phyloP scores from a whole-genome alignment of 306 rosid genomes.

The Benincasa hispida region DNA sequence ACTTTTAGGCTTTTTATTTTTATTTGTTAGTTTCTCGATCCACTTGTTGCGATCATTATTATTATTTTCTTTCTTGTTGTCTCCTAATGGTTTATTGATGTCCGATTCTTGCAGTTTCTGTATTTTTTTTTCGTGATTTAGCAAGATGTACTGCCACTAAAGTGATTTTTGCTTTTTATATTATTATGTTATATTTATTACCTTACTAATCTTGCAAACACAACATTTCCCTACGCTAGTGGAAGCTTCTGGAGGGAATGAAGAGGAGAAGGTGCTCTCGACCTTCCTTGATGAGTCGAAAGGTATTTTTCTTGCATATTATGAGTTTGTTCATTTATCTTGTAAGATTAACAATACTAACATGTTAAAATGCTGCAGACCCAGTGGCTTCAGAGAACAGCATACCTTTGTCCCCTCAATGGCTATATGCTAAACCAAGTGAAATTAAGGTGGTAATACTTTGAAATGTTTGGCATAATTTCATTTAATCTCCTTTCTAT shows the following conservation, averaged over 20 bases:
- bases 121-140: background rate
- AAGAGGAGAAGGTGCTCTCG: conserved; percentile 24
- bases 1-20: background rate
- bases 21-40: background rate
- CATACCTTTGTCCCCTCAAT: conserved; percentile 54
- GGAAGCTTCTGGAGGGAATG: conserved; percentile 30
- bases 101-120: background rate
- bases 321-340: background rate
- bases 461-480: background rate
- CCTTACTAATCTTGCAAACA: background rate
- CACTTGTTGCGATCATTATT: background rate
- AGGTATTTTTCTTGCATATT: conserved; percentile 15
- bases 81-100: background rate
- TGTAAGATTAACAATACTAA: background rate
- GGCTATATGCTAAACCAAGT: conserved; percentile 52
- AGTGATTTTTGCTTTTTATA: background rate
- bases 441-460: conserved; percentile 42
- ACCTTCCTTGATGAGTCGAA: conserved; percentile 33
- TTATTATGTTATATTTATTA: background rate
- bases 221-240: conserved; percentile 4
- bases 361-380: conserved; percentile 24
- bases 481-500: background rate
- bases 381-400: conserved; percentile 30
- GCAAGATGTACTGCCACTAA: background rate
- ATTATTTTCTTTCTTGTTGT: background rate